phyloP scores from a whole-genome alignment of 2,329 filamentous ascomycete species.

The Fusarium sp. region DNA sequence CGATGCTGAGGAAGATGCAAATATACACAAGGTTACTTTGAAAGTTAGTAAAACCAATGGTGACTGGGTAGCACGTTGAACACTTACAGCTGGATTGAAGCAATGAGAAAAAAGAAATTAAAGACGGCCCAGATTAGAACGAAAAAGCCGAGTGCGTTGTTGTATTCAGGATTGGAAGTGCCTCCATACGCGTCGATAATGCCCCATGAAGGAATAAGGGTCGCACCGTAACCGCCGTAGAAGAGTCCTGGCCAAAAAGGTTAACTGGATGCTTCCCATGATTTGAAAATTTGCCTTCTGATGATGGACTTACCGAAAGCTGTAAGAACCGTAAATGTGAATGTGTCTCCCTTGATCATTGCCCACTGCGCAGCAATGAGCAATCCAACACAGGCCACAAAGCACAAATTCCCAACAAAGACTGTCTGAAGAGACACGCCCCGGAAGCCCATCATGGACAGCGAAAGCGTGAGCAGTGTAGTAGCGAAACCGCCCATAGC shows the following conservation, averaged over 20 bases:
- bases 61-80: too few relatives aligned
- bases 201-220: slow-evolving; percentile 38
- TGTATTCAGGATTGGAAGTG: slow-evolving; percentile 17
- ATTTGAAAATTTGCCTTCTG: not conserved
- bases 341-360: slow-evolving; percentile 43
- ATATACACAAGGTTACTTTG: slow-evolving; percentile 41
- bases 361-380: slow-evolving; percentile 45
- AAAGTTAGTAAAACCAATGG: not conserved
- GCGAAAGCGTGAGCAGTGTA: slow-evolving; percentile 39
- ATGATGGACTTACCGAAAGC: slow-evolving; percentile 37
- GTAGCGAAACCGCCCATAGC: slow-evolving; percentile 47
- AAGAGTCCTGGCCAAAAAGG: slow-evolving; percentile 29
- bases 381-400: slow-evolving; percentile 42
- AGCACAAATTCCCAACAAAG: slow-evolving; percentile 45
- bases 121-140: slow-evolving; percentile 44
- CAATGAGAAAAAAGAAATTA: slow-evolving; percentile 45
- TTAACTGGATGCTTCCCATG: not conserved
- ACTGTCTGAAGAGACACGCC: slow-evolving; percentile 40
- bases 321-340: slow-evolving; percentile 43
- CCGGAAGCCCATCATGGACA: slow-evolving; percentile 45
- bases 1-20: slow-evolving; percentile 35
- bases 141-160: slow-evolving; percentile 46
- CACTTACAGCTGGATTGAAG: slow-evolving; percentile 34
- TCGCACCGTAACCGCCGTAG: slow-evolving; percentile 43
- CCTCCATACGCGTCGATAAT: slow-evolving; percentile 42